These are phyloP conservation scores for Cryphonectria radicalis DNA, from an alignment of 2,329 filamentous ascomycete genomes.

Conservation along the genomic window DNA sequence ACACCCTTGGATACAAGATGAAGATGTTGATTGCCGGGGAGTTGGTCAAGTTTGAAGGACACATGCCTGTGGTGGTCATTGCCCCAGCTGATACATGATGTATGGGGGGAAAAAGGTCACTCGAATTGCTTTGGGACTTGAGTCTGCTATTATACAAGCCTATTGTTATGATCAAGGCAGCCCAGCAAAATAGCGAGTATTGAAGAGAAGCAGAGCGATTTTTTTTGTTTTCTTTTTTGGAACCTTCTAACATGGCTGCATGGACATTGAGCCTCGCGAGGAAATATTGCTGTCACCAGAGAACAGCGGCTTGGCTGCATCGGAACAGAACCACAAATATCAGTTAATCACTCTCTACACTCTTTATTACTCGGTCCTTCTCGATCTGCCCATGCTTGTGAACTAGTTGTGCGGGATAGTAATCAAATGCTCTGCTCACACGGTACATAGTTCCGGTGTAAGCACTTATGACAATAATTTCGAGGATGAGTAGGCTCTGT, in stretches of 20 bases:
- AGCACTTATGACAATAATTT: neutral
- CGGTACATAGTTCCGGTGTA: neutral
- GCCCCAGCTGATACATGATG: neutral
- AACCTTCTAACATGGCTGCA: too few relatives aligned
- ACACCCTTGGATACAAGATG: slow-evolving; percentile 34
- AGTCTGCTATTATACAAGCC: neutral
- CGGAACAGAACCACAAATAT: neutral
- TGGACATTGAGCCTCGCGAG: neutral
- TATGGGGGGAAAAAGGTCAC: neutral
- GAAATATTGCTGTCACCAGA: neutral
- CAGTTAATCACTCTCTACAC: neutral
- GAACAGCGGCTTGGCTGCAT: neutral
- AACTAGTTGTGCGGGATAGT: too few relatives aligned
- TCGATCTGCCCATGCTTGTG: neutral
- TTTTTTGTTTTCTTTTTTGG: too few relatives aligned
- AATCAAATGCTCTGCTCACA: neutral
- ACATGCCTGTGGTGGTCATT: slow-evolving; percentile 10
- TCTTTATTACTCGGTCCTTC: neutral
- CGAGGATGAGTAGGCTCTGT: neutral
- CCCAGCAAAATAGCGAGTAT: too few relatives aligned
- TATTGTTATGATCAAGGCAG: neutral
- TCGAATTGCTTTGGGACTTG: too few relatives aligned
- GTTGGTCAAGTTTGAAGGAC: slow-evolving; percentile 7
- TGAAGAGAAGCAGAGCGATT: too few relatives aligned
- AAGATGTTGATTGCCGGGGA: slow-evolving; percentile 14